Percentiles rank a stretch among this genome's conserved stretches.
Evolutionary conservation across 2,329 filamentous ascomycete species (phyloP).

Genomic region (Dryadomyces sulphureus): DNA sequence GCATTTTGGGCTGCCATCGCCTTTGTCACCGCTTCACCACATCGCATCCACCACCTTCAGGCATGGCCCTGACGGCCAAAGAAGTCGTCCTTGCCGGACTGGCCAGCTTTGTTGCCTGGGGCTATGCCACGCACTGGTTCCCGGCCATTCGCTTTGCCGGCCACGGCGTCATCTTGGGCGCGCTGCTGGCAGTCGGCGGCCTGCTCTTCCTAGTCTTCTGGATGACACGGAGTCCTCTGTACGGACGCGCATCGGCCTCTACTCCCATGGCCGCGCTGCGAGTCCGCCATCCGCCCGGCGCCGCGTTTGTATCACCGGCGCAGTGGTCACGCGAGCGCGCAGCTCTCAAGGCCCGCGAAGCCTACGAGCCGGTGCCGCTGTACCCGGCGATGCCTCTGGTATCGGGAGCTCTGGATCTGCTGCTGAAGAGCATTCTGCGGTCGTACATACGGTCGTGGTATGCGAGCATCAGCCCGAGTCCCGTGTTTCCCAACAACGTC

Average conservation of each 20-base stretch:
- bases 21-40: neutral
- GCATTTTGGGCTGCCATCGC: neutral
- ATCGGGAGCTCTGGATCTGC: constrained; percentile 63
- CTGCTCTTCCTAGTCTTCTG: constrained; percentile 41
- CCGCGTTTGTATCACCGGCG: constrained; percentile 42
- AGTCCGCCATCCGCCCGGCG: neutral
- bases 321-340: constrained; percentile 59
- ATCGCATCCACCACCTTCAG: too few species aligned
- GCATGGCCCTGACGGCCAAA: constrained; percentile 58
- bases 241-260: neutral
- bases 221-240: constrained; percentile 4
- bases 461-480: constrained; percentile 64
- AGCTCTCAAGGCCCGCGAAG: constrained; percentile 47
- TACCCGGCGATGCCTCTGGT: constrained; percentile 64
- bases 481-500: constrained; percentile 69
- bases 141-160: constrained; percentile 72
- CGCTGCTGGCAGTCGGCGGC: constrained; percentile 37
- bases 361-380: constrained; percentile 54
- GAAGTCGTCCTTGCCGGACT: constrained; percentile 54
- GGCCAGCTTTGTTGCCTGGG: constrained; percentile 73
- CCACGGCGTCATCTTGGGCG: constrained; percentile 66
- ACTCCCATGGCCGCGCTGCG: neutral
- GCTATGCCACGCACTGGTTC: constrained; percentile 68
- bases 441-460: constrained; percentile 91
- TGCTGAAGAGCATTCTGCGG: constrained; percentile 61